phyloP scores from a whole-genome alignment of 2,329 filamentous ascomycete genomes.

The Fusarium proliferatum region DNA sequence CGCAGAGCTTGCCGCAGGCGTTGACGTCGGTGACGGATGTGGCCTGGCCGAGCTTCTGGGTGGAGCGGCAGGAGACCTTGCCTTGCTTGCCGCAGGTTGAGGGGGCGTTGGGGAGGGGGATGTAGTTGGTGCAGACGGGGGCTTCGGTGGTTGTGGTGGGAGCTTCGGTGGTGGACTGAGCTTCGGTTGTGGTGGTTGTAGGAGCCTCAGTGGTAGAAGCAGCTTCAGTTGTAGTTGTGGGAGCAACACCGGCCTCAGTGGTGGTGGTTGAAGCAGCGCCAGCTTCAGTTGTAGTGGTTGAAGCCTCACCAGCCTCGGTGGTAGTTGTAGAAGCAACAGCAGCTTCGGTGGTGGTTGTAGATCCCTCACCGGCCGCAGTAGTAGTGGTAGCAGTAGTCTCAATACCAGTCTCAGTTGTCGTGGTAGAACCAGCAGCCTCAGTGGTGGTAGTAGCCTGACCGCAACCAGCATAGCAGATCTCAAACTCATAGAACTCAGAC shows the following conservation, averaged over 20 bases:
- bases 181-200: background rate
- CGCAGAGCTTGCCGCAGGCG: slow-evolving; percentile 15
- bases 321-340: background rate
- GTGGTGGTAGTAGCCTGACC: background rate
- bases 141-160: slow-evolving; percentile 3
- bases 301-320: background rate
- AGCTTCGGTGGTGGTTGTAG: background rate
- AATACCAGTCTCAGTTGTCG: background rate
- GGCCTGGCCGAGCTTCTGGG: slow-evolving; percentile 10
- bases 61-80: slow-evolving; percentile 5
- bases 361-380: background rate
- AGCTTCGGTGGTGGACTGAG: slow-evolving; percentile 3
- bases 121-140: slow-evolving; percentile 19
- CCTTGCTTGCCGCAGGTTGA: slow-evolving; percentile 20
- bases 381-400: background rate
- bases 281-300: background rate
- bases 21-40: background rate
- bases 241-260: background rate
- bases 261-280: background rate
- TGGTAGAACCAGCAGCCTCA: background rate
- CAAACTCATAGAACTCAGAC: background rate
- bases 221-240: background rate
- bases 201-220: background rate
- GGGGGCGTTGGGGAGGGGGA: background rate
- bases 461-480: background rate